Conservation (phyloP, 768 basidiomycete genomes). For the Termitomyces sp. region DNA sequence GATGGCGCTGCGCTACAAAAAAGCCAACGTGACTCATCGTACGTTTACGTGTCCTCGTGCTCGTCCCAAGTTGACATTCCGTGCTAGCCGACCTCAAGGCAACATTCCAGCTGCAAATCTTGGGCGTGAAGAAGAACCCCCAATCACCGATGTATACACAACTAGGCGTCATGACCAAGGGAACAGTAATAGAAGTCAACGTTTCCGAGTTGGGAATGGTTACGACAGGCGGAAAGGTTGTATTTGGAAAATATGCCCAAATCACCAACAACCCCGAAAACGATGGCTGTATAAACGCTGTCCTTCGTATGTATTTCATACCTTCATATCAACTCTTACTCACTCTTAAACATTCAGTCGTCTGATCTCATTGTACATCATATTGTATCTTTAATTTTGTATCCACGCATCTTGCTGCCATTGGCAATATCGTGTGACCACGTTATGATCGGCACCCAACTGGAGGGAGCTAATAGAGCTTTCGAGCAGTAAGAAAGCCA, state of each 20-base stretch:
- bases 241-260: constrained; percentile 91
- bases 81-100: constrained; percentile 87
- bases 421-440: not conserved
- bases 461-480: not conserved
- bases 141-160: constrained; percentile 98
- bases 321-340: not conserved
- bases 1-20: constrained; percentile 96
- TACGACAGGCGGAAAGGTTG: constrained; percentile 92
- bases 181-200: constrained; percentile 97
- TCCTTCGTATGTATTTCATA: constrained; percentile 62
- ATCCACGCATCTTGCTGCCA: not conserved
- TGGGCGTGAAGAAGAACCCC: constrained; percentile 99
- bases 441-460: not conserved
- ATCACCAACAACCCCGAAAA: constrained; percentile 95
- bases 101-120: constrained; percentile 96
- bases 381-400: constrained; percentile 12
- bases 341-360: constrained; percentile 15
- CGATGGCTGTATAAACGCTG: constrained; percentile 94
- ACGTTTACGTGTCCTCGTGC: constrained; percentile 18
- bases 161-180: constrained; percentile 95
- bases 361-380: constrained; percentile 14
- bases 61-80: not conserved
- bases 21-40: constrained; percentile 99
- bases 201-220: constrained; percentile 98
- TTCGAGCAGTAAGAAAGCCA: not conserved